Evolutionary conservation across 306 rosid species (phyloP).

Genomic region (Vigna hirtella): DNA sequence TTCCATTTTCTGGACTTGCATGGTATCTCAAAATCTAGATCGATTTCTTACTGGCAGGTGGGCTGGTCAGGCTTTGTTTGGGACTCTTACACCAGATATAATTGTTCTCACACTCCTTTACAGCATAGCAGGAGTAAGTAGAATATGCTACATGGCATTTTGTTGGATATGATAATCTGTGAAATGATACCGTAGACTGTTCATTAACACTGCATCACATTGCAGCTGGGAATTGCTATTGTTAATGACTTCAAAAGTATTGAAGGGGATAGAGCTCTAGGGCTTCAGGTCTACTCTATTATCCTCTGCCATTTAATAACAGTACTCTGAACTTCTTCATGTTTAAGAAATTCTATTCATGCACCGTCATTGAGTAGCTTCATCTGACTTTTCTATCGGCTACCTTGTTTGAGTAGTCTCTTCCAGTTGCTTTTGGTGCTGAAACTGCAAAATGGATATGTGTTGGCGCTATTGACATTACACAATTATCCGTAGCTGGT

Average conservation of each 20-base stretch:
- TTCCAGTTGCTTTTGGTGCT: slow-evolving; percentile 96
- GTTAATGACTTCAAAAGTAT: slow-evolving; percentile 98
- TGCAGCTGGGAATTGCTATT: slow-evolving; percentile 94
- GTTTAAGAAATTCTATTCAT: slow-evolving; percentile 31
- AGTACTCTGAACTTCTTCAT: slow-evolving; percentile 9
- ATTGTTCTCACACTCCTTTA: slow-evolving; percentile 86
- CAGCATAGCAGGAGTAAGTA: slow-evolving; percentile 97
- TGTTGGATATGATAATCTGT: slow-evolving; percentile 23
- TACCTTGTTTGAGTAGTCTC: slow-evolving; percentile 72
- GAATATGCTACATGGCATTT: slow-evolving; percentile 30
- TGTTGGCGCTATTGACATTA: slow-evolving; percentile 95
- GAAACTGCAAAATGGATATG: slow-evolving; percentile 99
- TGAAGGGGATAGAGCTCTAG: slow-evolving; percentile 97
- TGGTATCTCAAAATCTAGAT: slow-evolving; percentile 16
- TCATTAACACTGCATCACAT: slow-evolving; percentile 24
- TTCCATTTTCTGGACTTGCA: slow-evolving; percentile 3
- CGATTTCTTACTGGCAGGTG: slow-evolving; percentile 68
- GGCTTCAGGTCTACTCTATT: slow-evolving; percentile 79
- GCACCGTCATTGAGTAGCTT: slow-evolving; percentile 21
- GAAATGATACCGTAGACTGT: slow-evolving; percentile 20
- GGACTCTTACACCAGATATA: slow-evolving; percentile 91
- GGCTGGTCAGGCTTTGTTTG: slow-evolving; percentile 99
- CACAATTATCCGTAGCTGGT: slow-evolving; percentile 92
- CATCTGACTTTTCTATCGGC: slow-evolving; percentile 42
- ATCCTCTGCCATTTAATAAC: slow-evolving; percentile 7